Percentiles rank a stretch among this genome's conserved stretches.
Conservation (phyloP, 164 flowering plant genomes). For the Macadamia tetraphylla region DNA sequence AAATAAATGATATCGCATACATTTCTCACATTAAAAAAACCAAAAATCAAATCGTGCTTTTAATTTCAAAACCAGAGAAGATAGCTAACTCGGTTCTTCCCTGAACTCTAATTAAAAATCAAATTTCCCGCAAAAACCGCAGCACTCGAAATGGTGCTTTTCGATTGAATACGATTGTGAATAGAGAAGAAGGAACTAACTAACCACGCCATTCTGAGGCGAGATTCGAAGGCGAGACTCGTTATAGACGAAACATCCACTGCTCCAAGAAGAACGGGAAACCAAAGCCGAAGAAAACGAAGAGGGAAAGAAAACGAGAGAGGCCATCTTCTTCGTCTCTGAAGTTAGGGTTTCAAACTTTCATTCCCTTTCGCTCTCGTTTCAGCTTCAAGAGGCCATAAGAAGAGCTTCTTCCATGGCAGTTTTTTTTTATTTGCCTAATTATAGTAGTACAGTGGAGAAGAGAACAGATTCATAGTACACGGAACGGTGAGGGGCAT, state of each 20-base stretch:
- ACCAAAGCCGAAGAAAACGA: constrained; percentile 8
- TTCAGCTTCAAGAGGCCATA: no score
- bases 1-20: background rate
- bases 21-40: background rate
- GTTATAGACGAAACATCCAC: constrained; percentile 2
- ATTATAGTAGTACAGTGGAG: background rate
- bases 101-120: no score
- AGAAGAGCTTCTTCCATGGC: no score
- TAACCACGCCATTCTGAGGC: constrained; percentile 12
- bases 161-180: background rate
- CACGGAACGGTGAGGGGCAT: no score
- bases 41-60: background rate
- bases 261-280: constrained; percentile 10
- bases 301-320: constrained; percentile 10
- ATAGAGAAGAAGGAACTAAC: constrained; percentile 7
- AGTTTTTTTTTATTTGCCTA: no score
- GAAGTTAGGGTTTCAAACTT: background rate
- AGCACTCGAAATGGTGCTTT: background rate
- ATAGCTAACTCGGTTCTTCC: background rate
- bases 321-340: constrained; percentile 10
- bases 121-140: background rate
- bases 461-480: background rate
- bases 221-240: constrained; percentile 16
- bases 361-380: background rate
- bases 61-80: background rate